A percentile compares a stretch with the other conserved stretches of the same genome.
Conservation (phyloP, 345 rosid genomes). For the Melastoma malabathricum region DNA sequence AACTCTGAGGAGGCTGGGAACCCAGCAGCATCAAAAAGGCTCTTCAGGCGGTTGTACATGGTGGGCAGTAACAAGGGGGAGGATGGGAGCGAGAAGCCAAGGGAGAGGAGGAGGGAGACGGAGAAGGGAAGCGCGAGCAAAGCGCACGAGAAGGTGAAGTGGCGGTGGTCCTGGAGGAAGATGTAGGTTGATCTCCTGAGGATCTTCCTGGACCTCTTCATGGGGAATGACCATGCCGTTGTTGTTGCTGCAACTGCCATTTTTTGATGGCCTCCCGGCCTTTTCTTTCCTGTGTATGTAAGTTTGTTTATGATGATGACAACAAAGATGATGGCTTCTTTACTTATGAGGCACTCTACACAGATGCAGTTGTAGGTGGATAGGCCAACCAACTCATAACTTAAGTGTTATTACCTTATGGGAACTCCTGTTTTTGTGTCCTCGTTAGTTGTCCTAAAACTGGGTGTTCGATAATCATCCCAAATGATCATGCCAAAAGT, state of each 20-base stretch:
- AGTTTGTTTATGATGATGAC: too few species aligned
- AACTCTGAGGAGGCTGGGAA: constrained; percentile 44
- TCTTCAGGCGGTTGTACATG: constrained; percentile 22
- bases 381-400: too few species aligned
- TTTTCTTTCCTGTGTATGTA: too few species aligned
- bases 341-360: too few species aligned
- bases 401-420: too few species aligned
- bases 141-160: constrained; percentile 43
- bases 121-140: constrained; percentile 47
- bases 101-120: constrained; percentile 48
- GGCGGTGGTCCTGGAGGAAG: constrained; percentile 52
- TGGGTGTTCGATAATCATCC: too few species aligned
- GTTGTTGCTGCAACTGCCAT: constrained; percentile 1
- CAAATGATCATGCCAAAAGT: too few species aligned
- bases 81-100: constrained; percentile 19
- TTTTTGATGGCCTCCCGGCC: too few species aligned
- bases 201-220: constrained; percentile 22
- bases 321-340: too few species aligned
- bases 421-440: too few species aligned
- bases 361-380: too few species aligned
- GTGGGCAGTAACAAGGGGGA: constrained; percentile 10
- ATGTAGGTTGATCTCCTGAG: constrained; percentile 53
- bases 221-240: constrained; percentile 2
- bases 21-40: constrained; percentile 47
- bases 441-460: too few species aligned